phyloP scores from a whole-genome alignment of 148 eudicot genomes.

The Vaccinium darrowii region DNA sequence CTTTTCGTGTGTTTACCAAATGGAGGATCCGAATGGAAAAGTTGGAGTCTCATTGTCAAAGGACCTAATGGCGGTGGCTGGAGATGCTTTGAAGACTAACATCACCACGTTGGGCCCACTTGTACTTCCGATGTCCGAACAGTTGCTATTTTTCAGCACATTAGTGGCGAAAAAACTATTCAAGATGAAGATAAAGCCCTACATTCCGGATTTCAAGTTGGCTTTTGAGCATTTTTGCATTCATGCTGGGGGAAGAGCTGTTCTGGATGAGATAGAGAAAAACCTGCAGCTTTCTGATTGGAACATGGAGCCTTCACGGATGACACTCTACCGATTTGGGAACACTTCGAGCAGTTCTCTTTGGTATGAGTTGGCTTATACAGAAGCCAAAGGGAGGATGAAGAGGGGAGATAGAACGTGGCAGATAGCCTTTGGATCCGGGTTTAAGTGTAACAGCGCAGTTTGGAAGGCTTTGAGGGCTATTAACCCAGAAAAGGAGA shows the following conservation, averaged over 20 bases:
- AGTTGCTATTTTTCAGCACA: constrained; percentile 38
- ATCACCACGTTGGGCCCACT: constrained; percentile 48
- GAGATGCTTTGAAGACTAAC: constrained; percentile 50
- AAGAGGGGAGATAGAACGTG: constrained; percentile 44
- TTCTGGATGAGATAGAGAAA: constrained; percentile 47
- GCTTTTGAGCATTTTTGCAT: constrained; percentile 54
- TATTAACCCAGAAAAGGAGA: constrained; percentile 37
- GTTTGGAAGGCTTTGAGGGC: constrained; percentile 45
- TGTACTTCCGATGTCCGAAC: constrained; percentile 48
- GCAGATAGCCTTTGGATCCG: constrained; percentile 54
- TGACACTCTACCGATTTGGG: constrained; percentile 48
- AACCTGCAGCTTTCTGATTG: constrained; percentile 46
- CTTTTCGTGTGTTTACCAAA: constrained; percentile 41
- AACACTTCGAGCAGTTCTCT: constrained; percentile 51
- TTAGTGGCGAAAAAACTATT: constrained; percentile 36
- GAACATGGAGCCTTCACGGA: constrained; percentile 55
- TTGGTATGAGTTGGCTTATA: constrained; percentile 49
- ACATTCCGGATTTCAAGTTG: constrained; percentile 45
- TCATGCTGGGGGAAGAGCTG: constrained; percentile 52
- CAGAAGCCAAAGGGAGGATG: constrained; percentile 51
- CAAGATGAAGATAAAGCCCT: constrained; percentile 48
- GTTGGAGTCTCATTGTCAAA: constrained; percentile 44
- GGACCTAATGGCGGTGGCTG: constrained; percentile 52
- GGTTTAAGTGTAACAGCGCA: constrained; percentile 51
- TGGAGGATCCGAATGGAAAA: constrained; percentile 37